Evolutionary conservation across 2,329 filamentous ascomycete genomes (phyloP), one percentile per base, ranked within the genome.

Genomic region (Alternaria sp.): DNA sequence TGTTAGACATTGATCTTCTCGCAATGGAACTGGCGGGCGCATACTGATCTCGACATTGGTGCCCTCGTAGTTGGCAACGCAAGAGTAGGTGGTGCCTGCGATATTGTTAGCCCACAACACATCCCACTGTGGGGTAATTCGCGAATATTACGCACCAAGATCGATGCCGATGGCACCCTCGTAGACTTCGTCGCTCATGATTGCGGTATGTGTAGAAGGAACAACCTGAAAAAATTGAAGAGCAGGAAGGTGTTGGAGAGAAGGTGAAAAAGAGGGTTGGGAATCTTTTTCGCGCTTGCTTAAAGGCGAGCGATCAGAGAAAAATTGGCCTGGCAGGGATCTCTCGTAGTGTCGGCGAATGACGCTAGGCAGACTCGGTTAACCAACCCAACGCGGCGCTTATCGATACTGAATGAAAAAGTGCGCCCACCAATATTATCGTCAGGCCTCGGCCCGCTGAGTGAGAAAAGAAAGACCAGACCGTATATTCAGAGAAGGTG

Each of bases 131-230:
- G 70, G 67, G 69, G 67, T 68, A 70, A 66, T 65, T 67, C 65
- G 60, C 55, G 61, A 65, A 59, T 20, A 56, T 57, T 64, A 60
- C 72, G 79, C 86, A 97, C 94, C 95, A 86, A 99, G 89, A 90
- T 99, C 95, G 87, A 99, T 99, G 90, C 95, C 95, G 86, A 98
- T 93, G 89, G 95, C 95, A 92, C 95, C 95, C 83, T 99, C 95
- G 84, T 98, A 99, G 79, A 96, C 90, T 90, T 97, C 94, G 84
- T 97, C 93, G 83, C 92, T 90, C 94, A 97, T 97, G 81, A 85
- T 92, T 80, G 65, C 60, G 72, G 78, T 74, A 18, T 53, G 46
- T 72, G 64, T 74, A 66, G 58, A 71, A 70, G 63, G 66, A 67
- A 68, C 69, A 65, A 71, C 69, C 69, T 68, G 67, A 65, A 69